phyloP scores from a whole-genome alignment of 164 flowering plant genomes.

The Dillenia suffruticosa region DNA sequence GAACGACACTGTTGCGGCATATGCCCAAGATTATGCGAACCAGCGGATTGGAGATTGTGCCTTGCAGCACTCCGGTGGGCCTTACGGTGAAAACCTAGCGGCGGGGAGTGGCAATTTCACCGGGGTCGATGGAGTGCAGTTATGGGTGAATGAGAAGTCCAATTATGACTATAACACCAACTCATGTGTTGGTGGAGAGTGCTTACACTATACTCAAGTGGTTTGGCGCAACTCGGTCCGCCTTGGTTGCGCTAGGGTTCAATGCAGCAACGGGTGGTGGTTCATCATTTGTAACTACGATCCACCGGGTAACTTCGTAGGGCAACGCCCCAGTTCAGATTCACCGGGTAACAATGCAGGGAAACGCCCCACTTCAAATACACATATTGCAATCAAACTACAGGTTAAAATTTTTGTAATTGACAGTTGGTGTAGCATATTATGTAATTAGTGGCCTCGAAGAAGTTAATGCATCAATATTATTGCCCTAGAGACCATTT shows the following conservation, averaged over 20 bases:
- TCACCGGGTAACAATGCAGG: too few relatives aligned
- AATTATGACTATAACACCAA: conserved; percentile 8
- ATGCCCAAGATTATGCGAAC: conserved; percentile 11
- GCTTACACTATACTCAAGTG: conserved; percentile 16
- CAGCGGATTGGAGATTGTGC: conserved; percentile 7
- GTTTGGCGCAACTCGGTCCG: conserved; percentile 12
- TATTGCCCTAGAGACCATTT: too few relatives aligned
- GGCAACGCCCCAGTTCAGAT: conserved; percentile 20
- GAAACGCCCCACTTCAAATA: too few relatives aligned
- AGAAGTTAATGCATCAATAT: too few relatives aligned
- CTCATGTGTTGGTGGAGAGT: conserved; percentile 6
- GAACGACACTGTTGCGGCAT: conserved; percentile 12
- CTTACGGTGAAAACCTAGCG: conserved; percentile 22
- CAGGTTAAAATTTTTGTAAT: too few relatives aligned
- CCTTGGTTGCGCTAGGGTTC: conserved; percentile 12
- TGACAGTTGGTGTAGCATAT: too few relatives aligned
- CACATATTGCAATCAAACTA: too few relatives aligned
- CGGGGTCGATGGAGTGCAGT: conserved; percentile 4
- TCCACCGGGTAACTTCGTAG: conserved; percentile 28
- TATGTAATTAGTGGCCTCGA: too few relatives aligned
- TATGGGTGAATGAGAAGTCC: conserved; percentile 10
- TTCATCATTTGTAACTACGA: conserved; percentile 30
- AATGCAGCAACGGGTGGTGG: background rate
- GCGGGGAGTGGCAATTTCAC: conserved; percentile 8
- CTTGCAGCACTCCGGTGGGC: conserved; percentile 19